Evolutionary conservation across 805 yeast genomes (phyloP).

Genomic region (Ogataea allantospora): DNA sequence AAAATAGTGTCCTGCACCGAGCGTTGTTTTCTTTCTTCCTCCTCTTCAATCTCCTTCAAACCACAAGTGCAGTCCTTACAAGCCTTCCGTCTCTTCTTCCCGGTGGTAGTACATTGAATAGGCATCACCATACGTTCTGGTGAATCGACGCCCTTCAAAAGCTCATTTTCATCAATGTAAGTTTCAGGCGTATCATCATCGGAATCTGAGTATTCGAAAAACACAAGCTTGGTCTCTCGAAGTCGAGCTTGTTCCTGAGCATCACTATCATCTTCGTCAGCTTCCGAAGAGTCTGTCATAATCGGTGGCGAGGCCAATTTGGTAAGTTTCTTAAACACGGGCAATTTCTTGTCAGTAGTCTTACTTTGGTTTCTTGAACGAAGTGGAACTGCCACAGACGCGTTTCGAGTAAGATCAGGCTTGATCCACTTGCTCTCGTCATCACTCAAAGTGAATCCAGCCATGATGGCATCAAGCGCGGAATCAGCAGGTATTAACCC

Average conservation of each 20-base stretch:
- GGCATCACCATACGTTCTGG: slow-evolving; percentile 50
- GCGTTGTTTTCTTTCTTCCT: slow-evolving; percentile 47
- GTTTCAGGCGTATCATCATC: slow-evolving; percentile 38
- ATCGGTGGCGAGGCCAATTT: slow-evolving; percentile 33
- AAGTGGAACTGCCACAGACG: slow-evolving; percentile 24
- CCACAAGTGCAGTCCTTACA: slow-evolving; percentile 99
- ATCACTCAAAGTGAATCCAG: slow-evolving; percentile 53
- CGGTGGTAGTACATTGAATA: slow-evolving; percentile 46
- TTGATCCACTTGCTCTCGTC: slow-evolving; percentile 52
- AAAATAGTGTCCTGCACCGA: slow-evolving; percentile 44
- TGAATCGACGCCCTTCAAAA: slow-evolving; percentile 36
- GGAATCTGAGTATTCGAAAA: slow-evolving; percentile 44
- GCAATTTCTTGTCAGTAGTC: slow-evolving; percentile 20
- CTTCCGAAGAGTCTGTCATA: slow-evolving; percentile 47
- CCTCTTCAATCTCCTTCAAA: slow-evolving; percentile 80
- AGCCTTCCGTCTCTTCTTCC: slow-evolving; percentile 78
- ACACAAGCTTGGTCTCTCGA: slow-evolving; percentile 48
- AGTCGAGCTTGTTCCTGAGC: slow-evolving; percentile 40
- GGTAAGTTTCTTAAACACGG: slow-evolving; percentile 32
- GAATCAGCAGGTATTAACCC: slow-evolving; percentile 55
- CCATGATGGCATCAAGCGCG: slow-evolving; percentile 60
- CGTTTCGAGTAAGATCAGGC: slow-evolving; percentile 35
- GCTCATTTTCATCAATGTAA: slow-evolving; percentile 57
- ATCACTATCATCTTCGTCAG: slow-evolving; percentile 38
- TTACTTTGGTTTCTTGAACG: slow-evolving; percentile 13